Evolutionary conservation across 176 grass and related monocot genomes (phyloP).

Genomic region (Luzula sylvatica): DNA sequence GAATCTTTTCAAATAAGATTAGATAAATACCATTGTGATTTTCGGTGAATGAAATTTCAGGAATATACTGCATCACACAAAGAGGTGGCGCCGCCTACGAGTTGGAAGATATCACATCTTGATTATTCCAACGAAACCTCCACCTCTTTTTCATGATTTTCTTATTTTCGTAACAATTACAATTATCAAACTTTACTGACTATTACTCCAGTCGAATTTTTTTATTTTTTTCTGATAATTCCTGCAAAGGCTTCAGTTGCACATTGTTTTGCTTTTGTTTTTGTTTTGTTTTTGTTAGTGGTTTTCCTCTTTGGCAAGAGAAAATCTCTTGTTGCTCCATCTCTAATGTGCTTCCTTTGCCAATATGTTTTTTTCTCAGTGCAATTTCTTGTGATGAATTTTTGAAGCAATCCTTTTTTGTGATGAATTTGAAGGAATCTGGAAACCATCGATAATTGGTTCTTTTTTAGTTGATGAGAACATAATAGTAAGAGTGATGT

Average conservation of each 20-base stretch:
- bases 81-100: constrained; percentile 55
- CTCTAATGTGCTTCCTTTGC: too few species aligned
- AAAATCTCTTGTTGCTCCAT: constrained; percentile 9
- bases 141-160: constrained; percentile 24
- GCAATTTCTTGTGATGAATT: not conserved
- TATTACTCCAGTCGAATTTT: not conserved
- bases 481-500: too few species aligned
- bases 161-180: constrained; percentile 14
- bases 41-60: constrained; percentile 26
- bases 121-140: constrained; percentile 45
- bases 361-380: too few species aligned
- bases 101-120: constrained; percentile 66
- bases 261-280: too few species aligned
- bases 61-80: constrained; percentile 63
- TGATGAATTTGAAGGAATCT: too few species aligned
- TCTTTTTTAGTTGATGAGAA: too few species aligned
- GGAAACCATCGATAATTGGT: too few species aligned
- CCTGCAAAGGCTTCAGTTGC: constrained; percentile 9
- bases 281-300: constrained; percentile 15
- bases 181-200: not conserved
- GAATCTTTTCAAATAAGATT: too few species aligned
- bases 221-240: constrained; percentile 9
- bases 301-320: constrained; percentile 4
- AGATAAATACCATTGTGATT: too few species aligned
- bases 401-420: too few species aligned